These are phyloP conservation scores for Kodamaea laetipori DNA, from an alignment of 805 yeast species.

Conservation along the genomic window DNA sequence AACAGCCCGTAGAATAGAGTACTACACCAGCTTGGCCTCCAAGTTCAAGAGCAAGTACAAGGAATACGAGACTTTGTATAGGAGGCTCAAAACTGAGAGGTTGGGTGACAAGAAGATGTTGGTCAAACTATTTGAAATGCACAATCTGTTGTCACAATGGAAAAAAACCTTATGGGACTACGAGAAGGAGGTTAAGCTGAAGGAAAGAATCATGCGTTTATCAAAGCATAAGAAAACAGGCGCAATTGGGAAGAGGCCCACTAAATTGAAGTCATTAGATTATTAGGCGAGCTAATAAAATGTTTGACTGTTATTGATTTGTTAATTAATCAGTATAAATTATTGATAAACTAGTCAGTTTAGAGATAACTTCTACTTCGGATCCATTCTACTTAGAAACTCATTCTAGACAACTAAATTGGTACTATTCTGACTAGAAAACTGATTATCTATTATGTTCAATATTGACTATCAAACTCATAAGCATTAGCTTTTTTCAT, in stretches of 20 bases:
- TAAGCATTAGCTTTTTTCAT: too few relatives aligned
- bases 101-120: constrained; percentile 30
- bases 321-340: background rate
- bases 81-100: constrained; percentile 17
- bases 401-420: too few relatives aligned
- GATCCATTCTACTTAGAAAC: too few relatives aligned
- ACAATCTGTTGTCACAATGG: constrained; percentile 54
- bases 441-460: too few relatives aligned
- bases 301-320: background rate
- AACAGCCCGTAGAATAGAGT: constrained; percentile 28
- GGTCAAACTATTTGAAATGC: constrained; percentile 49
- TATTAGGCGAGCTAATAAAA: too few relatives aligned
- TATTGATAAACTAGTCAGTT: too few relatives aligned
- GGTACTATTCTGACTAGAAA: too few relatives aligned
- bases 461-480: too few relatives aligned
- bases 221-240: constrained; percentile 38
- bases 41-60: constrained; percentile 50
- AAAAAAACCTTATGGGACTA: constrained; percentile 56
- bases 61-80: constrained; percentile 52
- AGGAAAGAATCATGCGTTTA: constrained; percentile 37
- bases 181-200: constrained; percentile 35
- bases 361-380: too few relatives aligned
- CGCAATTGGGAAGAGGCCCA: background rate
- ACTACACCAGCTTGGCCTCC: constrained; percentile 45
- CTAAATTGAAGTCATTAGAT: constrained; percentile 9